phyloP scores from a whole-genome alignment of 2,329 filamentous ascomycete species.

The Pleurostoma richardsiae region DNA sequence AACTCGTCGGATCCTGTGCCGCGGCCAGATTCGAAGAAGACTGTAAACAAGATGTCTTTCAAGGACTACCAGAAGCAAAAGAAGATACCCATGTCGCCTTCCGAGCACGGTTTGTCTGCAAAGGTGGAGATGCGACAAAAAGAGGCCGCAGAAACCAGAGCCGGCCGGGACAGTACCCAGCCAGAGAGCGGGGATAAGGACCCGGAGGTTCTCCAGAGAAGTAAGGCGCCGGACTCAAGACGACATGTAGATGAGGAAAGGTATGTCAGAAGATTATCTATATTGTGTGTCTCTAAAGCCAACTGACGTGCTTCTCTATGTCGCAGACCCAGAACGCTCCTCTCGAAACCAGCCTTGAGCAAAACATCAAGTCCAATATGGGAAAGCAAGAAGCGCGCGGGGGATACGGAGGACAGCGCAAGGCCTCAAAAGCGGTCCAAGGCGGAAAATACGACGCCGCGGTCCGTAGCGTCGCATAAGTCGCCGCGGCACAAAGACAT shows the following conservation, averaged over 20 bases:
- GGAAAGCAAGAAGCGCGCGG: conserved; percentile 40
- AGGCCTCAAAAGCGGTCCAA: conserved; percentile 42
- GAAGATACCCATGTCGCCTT: conserved; percentile 30
- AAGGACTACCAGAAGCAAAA: conserved; percentile 55
- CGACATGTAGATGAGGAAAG: conserved; percentile 7
- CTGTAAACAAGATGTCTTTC: conserved; percentile 44
- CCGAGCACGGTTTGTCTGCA: conserved; percentile 15
- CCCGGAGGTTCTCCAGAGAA: conserved; percentile 5
- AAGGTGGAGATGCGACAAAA: conserved; percentile 13
- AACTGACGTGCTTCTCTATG: conserved; percentile 7
- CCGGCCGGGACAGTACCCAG: conserved; percentile 3
- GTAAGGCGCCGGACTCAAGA: conserved; percentile 5
- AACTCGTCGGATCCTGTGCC: conserved; percentile 18
- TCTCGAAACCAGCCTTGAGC: conserved; percentile 20
- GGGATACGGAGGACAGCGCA: conserved; percentile 36
- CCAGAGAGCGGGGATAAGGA: conserved; percentile 7
- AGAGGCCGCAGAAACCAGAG: conserved; percentile 7
- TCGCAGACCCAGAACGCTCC: conserved; percentile 17
- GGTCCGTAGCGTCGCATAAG: not conserved
- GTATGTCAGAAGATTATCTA: conserved; percentile 6
- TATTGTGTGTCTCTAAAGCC: conserved; percentile 16
- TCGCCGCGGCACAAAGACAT: not conserved
- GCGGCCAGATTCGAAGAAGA: conserved; percentile 21
- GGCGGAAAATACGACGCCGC: conserved; percentile 22
- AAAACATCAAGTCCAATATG: conserved; percentile 27